Evolutionary conservation across 305 asterid genomes (phyloP).

Genomic region (Rubia balearica): DNA sequence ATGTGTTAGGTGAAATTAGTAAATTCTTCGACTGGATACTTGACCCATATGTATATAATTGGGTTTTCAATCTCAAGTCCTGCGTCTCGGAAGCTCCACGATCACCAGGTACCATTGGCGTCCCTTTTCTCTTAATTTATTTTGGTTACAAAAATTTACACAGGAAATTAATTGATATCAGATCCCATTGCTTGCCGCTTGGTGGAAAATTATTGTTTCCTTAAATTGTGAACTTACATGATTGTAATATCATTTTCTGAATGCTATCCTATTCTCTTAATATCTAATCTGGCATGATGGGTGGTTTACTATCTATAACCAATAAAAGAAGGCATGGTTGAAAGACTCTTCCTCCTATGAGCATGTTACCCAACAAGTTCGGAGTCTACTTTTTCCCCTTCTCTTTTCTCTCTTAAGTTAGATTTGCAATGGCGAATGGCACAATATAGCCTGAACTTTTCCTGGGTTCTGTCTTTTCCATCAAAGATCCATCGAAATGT

Average conservation of each 20-base stretch:
- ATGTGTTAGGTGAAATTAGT: conserved; percentile 22
- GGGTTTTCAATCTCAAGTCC: conserved; percentile 27
- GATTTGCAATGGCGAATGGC: not conserved
- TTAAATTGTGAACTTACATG: not conserved
- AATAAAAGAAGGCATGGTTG: not conserved
- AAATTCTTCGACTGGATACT: conserved; percentile 31
- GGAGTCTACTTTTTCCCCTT: not conserved
- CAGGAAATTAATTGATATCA: not conserved
- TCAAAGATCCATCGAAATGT: not conserved
- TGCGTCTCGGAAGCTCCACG: conserved; percentile 37
- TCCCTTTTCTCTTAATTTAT: not conserved
- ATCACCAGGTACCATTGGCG: conserved; percentile 50
- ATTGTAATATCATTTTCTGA: not conserved
- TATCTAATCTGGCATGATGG: not conserved
- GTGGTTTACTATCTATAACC: not conserved
- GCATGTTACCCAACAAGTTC: not conserved
- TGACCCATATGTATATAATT: conserved; percentile 30
- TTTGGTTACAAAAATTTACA: not conserved
- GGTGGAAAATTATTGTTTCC: not conserved
- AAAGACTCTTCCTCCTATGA: not conserved
- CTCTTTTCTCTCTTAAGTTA: too few relatives aligned
- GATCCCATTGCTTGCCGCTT: not conserved
- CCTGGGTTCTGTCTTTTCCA: not conserved
- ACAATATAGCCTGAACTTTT: too few relatives aligned
- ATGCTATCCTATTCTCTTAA: not conserved